phyloP scores from a whole-genome alignment of 164 flowering plant genomes.

The Platanus orientalis region DNA sequence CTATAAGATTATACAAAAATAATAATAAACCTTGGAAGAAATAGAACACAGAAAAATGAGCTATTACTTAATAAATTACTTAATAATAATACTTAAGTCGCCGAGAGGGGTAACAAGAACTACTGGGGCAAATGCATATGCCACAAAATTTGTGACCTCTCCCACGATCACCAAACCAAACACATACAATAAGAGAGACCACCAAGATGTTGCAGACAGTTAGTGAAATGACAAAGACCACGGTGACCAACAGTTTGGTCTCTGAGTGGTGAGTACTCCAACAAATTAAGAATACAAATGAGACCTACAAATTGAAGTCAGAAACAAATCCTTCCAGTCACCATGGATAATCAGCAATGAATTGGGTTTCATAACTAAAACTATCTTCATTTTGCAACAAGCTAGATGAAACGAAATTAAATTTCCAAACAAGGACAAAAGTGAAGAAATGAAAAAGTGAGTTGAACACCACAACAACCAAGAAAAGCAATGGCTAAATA shows the following conservation, averaged over 20 bases:
- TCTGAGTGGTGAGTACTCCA: background rate
- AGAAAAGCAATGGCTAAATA: background rate
- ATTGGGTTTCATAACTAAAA: background rate
- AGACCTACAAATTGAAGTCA: background rate
- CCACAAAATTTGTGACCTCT: conserved; percentile 79
- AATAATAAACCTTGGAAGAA: background rate
- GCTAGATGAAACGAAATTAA: background rate
- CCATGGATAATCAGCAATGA: background rate
- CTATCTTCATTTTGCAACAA: background rate
- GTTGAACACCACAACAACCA: background rate
- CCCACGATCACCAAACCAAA: conserved; percentile 69
- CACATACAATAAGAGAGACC: conserved; percentile 20
- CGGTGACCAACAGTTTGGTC: conserved; percentile 2
- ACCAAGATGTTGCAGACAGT: conserved; percentile 18
- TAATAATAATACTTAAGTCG: conserved; percentile 75
- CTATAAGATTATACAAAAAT: background rate
- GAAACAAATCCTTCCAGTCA: background rate
- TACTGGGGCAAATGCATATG: conserved; percentile 90
- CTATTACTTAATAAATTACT: conserved; percentile 66
- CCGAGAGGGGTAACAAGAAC: conserved; percentile 90
- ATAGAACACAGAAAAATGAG: background rate
- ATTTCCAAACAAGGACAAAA: background rate
- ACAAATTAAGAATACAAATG: background rate
- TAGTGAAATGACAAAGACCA: conserved; percentile 16
- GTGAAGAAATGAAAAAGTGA: background rate